A percentile compares a stretch with the other conserved stretches of the same genome.
Evolutionary conservation across 2,329 filamentous ascomycete genomes (phyloP).

Genomic region (Fusarium sp.): DNA sequence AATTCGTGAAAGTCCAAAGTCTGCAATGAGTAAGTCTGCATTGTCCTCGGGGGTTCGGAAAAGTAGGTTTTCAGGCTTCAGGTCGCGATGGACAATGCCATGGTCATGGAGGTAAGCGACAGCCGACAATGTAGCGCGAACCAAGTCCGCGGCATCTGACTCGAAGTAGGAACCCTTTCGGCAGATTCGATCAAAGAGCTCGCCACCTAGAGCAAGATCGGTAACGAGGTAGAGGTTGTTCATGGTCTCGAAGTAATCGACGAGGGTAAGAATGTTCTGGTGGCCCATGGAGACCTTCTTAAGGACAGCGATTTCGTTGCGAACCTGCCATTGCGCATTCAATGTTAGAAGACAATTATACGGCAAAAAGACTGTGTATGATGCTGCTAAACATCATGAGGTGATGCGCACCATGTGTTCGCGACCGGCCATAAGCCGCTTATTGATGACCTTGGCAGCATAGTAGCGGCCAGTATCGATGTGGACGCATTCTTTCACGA

Average conservation of each 20-base stretch:
- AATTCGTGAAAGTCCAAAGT: constrained; percentile 94
- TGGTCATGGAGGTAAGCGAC: constrained; percentile 99
- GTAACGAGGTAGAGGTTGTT: constrained; percentile 99
- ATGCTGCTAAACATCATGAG: background rate
- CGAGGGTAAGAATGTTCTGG: constrained; percentile 95
- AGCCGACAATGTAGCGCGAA: constrained; percentile 94
- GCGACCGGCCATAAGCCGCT: constrained; percentile 94
- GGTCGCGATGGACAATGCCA: constrained; percentile 96
- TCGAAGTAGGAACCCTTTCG: constrained; percentile 99
- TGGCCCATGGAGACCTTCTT: constrained; percentile 99
- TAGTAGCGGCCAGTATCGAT: constrained; percentile 98
- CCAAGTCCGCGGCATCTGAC: constrained; percentile 93
- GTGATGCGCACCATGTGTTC: constrained; percentile 87
- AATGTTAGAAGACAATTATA: constrained; percentile 22
- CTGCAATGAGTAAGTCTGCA: constrained; percentile 94
- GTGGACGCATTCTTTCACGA: constrained; percentile 98
- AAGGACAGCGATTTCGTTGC: constrained; percentile 97
- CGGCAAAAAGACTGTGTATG: background rate
- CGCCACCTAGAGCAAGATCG: constrained; percentile 93
- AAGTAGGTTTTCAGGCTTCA: constrained; percentile 96
- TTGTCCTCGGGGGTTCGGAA: constrained; percentile 99
- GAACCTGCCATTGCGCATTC: constrained; percentile 67
- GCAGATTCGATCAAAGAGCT: constrained; percentile 98
- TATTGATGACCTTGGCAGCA: constrained; percentile 99
- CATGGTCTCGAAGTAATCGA: constrained; percentile 99